A percentile compares a stretch with the other conserved stretches of the same genome.
These are phyloP conservation scores for Sclerotinia subarctica DNA, from an alignment of 2,329 filamentous ascomycete species.

Conservation along the genomic window DNA sequence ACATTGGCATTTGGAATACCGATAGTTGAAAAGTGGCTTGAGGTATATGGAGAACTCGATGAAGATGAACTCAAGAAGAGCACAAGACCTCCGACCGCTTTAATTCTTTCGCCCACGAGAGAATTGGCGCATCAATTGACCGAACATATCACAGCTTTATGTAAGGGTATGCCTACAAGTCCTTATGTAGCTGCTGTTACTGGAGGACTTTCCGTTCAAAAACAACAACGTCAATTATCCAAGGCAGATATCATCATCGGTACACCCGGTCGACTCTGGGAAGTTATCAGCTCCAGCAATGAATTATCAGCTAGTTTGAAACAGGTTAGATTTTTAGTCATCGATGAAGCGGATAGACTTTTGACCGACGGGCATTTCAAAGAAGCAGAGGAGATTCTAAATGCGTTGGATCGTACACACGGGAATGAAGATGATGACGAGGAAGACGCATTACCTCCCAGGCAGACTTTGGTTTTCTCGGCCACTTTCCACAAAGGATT, in stretches of 20 bases:
- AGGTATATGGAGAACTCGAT: conserved; percentile 44
- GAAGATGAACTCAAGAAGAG: conserved; percentile 39
- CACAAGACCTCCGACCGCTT: conserved; percentile 58
- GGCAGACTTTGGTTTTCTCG: conserved; percentile 94
- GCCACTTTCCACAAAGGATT: conserved; percentile 91
- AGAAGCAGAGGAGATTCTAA: conserved; percentile 84
- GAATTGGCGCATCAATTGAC: conserved; percentile 91
- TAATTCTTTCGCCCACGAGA: conserved; percentile 87
- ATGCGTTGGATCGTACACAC: conserved; percentile 67
- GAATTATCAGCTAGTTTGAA: conserved; percentile 69
- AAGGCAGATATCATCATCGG: conserved; percentile 90
- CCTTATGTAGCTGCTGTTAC: conserved; percentile 85
- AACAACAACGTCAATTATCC: conserved; percentile 81
- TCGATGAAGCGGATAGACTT: conserved; percentile 91
- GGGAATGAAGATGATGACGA: conserved; percentile 48
- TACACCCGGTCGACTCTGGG: conserved; percentile 91
- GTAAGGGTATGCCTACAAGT: conserved; percentile 55
- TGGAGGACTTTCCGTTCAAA: conserved; percentile 88
- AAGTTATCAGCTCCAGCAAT: conserved; percentile 76
- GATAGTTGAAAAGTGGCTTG: conserved; percentile 80
- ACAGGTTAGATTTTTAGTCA: conserved; percentile 74
- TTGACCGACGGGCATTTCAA: conserved; percentile 94
- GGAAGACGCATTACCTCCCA: conserved; percentile 45
- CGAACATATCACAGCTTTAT: conserved; percentile 76
- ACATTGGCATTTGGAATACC: conserved; percentile 93